Evolutionary conservation across 140 eudicot genomes (phyloP).

Genomic region (Ambrosia hybrid): DNA sequence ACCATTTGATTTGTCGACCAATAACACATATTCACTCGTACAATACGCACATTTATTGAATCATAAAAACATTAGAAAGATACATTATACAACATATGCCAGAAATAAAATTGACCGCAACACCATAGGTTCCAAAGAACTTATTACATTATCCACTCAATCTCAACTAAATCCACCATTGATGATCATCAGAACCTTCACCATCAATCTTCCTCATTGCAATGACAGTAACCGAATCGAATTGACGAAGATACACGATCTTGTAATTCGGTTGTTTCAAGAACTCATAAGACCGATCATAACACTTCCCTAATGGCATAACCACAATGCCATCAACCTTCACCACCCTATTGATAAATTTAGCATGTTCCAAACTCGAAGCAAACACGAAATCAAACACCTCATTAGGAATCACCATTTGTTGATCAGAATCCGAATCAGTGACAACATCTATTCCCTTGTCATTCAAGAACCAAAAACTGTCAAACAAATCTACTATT

Average conservation of each 20-base stretch:
- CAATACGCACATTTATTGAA: conserved; percentile 7
- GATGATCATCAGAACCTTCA: conserved; percentile 13
- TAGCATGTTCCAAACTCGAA: conserved; percentile 17
- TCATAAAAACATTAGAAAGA: not conserved
- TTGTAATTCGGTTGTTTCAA: conserved; percentile 38
- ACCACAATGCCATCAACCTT: conserved; percentile 55
- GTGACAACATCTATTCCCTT: conserved; percentile 40
- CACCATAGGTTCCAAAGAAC: conserved; percentile 7
- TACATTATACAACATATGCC: not conserved
- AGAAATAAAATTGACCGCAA: not conserved
- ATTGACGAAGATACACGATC: conserved; percentile 53
- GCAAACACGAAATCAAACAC: conserved; percentile 54
- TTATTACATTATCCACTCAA: conserved; percentile 18
- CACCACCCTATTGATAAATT: conserved; percentile 40
- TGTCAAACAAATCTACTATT: conserved; percentile 20
- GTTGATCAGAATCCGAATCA: conserved; percentile 33
- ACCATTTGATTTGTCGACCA: not conserved
- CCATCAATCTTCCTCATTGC: conserved; percentile 60
- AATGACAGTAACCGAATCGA: conserved; percentile 32
- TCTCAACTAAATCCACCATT: too few relatives aligned
- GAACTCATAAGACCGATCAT: conserved; percentile 33
- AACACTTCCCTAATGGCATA: conserved; percentile 31
- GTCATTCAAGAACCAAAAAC: conserved; percentile 37
- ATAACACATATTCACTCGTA: not conserved
- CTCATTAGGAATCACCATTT: conserved; percentile 31